Evolutionary conservation across 306 rosid genomes (phyloP).

Genomic region (Pterocarpus santalinus): DNA sequence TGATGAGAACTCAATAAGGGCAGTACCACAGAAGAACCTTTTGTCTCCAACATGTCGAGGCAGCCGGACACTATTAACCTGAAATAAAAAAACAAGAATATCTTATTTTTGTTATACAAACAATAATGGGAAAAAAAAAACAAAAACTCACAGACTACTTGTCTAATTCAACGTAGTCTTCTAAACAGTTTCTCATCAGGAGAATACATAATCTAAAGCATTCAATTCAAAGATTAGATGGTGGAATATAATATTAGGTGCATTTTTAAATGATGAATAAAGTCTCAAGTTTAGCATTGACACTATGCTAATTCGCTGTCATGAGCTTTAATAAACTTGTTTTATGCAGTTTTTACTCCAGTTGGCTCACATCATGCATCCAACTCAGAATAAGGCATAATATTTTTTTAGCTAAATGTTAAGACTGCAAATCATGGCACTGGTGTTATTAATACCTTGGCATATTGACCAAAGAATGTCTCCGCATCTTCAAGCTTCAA

Average conservation of each 20-base stretch:
- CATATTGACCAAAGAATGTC: conserved; percentile 62
- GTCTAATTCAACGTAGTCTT: not conserved
- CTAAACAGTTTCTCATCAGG: conserved; percentile 20
- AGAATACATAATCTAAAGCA: not conserved
- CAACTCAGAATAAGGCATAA: not conserved
- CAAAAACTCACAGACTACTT: not conserved
- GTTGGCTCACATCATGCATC: conserved; percentile 2
- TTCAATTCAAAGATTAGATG: too few relatives aligned
- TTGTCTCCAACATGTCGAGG: conserved; percentile 92
- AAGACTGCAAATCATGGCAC: conserved; percentile 8
- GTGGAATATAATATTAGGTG: too few relatives aligned
- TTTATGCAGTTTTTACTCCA: conserved; percentile 1
- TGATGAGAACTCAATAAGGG: conserved; percentile 79
- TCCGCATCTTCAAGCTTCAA: conserved; percentile 82
- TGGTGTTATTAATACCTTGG: conserved; percentile 62
- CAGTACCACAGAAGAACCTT: conserved; percentile 80
- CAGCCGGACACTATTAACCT: conserved; percentile 89
- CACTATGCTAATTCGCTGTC: too few relatives aligned
- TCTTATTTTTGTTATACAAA: too few relatives aligned
- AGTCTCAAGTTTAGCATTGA: too few relatives aligned
- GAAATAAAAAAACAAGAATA: conserved; percentile 26
- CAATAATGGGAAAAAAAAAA: not conserved
- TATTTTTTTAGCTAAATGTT: not conserved
- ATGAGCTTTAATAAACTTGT: not conserved
- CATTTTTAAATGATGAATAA: too few relatives aligned